These are phyloP conservation scores for Saturnispora sanitii DNA, from an alignment of 805 yeast species.

Conservation along the genomic window DNA sequence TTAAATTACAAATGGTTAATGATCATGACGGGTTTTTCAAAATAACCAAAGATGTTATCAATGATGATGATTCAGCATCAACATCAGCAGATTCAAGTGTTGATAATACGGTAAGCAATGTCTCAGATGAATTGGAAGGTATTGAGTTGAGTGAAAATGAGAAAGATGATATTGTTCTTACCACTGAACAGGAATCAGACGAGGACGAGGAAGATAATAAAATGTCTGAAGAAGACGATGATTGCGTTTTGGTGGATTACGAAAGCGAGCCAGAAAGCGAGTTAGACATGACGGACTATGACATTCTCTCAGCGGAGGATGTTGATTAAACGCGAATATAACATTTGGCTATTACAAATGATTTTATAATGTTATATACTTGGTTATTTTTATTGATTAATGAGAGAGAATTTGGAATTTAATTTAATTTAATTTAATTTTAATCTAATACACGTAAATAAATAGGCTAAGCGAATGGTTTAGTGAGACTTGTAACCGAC, in stretches of 20 bases:
- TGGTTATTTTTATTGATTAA: background rate
- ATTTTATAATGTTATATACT: too few relatives aligned
- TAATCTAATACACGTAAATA: slow-evolving; percentile 3
- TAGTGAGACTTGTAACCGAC: slow-evolving; percentile 68
- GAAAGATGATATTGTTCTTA: background rate
- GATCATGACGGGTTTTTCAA: slow-evolving; percentile 4
- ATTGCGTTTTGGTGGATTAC: slow-evolving; percentile 2
- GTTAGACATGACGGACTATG: slow-evolving; percentile 7
- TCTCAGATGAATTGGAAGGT: too few relatives aligned
- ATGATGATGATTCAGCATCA: background rate
- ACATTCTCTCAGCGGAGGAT: slow-evolving; percentile 1
- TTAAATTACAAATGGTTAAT: slow-evolving; percentile 1
- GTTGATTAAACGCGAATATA: too few relatives aligned
- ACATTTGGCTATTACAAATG: too few relatives aligned
- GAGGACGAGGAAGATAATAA: background rate
- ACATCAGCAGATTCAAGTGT: background rate
- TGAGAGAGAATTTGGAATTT: too few relatives aligned
- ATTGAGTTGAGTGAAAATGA: too few relatives aligned
- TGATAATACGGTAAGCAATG: too few relatives aligned
- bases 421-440: too few relatives aligned
- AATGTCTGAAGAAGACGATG: slow-evolving; percentile 1
- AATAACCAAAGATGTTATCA: background rate
- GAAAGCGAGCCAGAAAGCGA: background rate
- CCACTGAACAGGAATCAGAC: background rate
- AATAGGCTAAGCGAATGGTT: background rate